Conservation (phyloP, 2,329 filamentous ascomycete species). For the Pyrenochaeta sp. region DNA sequence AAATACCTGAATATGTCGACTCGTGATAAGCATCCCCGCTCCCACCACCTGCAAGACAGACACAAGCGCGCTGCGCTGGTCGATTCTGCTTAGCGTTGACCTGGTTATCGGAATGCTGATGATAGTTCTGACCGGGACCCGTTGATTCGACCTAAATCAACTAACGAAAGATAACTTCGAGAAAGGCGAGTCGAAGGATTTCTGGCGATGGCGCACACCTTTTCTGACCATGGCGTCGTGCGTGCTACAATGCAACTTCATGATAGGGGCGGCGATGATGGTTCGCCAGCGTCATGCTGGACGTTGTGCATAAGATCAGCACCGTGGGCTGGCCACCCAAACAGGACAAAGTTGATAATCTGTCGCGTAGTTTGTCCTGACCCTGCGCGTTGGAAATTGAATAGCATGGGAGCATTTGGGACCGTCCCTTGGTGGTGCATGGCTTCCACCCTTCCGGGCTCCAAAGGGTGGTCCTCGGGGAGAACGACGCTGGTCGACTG, state of each 20-base stretch:
- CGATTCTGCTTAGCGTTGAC: slow-evolving; percentile 27
- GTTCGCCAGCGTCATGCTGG: slow-evolving; percentile 18
- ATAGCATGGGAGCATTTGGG: background rate
- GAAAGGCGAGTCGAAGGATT: slow-evolving; percentile 21
- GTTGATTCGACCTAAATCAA: slow-evolving; percentile 5
- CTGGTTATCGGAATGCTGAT: slow-evolving; percentile 35
- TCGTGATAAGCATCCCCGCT: slow-evolving; percentile 26
- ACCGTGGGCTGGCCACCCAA: slow-evolving; percentile 16
- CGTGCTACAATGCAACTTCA: slow-evolving; percentile 13
- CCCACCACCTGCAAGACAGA: slow-evolving; percentile 23
- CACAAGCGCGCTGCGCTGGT: slow-evolving; percentile 20
- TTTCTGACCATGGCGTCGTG: slow-evolving; percentile 19
- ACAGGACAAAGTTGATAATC: background rate
- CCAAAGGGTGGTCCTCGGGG: slow-evolving; percentile 25
- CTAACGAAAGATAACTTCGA: slow-evolving; percentile 22
- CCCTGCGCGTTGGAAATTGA: background rate
- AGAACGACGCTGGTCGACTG: slow-evolving; percentile 37
- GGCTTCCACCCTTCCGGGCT: slow-evolving; percentile 8
- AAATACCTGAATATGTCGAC: slow-evolving; percentile 22
- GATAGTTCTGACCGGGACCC: slow-evolving; percentile 12
- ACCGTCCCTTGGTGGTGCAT: background rate
- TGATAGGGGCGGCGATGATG: slow-evolving; percentile 24
- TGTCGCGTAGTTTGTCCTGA: background rate
- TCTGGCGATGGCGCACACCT: slow-evolving; percentile 20
- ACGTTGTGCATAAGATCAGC: slow-evolving; percentile 22